These are phyloP conservation scores for Huntiella omanensis DNA, from an alignment of 2,329 filamentous ascomycete species.

Conservation along the genomic window DNA sequence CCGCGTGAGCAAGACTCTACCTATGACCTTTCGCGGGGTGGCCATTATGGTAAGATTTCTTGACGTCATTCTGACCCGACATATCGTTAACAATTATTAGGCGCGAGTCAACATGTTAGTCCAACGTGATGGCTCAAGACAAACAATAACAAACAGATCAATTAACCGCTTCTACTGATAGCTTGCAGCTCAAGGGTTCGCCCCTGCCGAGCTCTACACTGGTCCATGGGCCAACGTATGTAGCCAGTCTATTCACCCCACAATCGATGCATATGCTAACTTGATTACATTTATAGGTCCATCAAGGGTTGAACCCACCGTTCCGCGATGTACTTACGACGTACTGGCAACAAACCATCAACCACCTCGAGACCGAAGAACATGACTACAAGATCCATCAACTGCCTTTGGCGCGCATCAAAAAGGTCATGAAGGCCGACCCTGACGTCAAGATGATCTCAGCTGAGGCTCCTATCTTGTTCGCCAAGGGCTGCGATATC, in stretches of 20 bases:
- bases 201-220: slow-evolving; percentile 83
- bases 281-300: slow-evolving; percentile 41
- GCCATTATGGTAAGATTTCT: slow-evolving; percentile 48
- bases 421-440: slow-evolving; percentile 99
- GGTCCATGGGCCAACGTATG: slow-evolving; percentile 88
- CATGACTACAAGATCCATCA: slow-evolving; percentile 99
- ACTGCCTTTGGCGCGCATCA: slow-evolving; percentile 89
- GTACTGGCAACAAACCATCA: slow-evolving; percentile 98
- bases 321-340: slow-evolving; percentile 97
- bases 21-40: slow-evolving; percentile 57
- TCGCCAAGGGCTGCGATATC: slow-evolving; percentile 96
- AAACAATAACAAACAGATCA: neutral
- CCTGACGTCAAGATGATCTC: slow-evolving; percentile 99
- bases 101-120: slow-evolving; percentile 28
- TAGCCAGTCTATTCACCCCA: slow-evolving; percentile 10
- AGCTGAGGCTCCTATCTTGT: slow-evolving; percentile 90
- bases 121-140: slow-evolving; percentile 13
- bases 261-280: neutral
- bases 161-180: slow-evolving; percentile 20
- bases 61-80: neutral
- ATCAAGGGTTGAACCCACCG: slow-evolving; percentile 78
- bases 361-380: slow-evolving; percentile 79
- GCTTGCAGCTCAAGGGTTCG: slow-evolving; percentile 74
- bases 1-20: slow-evolving; percentile 40
- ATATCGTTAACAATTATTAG: slow-evolving; percentile 16